phyloP scores from a whole-genome alignment of 2,329 filamentous ascomycete species.

The Pyrenochaeta sp. region DNA sequence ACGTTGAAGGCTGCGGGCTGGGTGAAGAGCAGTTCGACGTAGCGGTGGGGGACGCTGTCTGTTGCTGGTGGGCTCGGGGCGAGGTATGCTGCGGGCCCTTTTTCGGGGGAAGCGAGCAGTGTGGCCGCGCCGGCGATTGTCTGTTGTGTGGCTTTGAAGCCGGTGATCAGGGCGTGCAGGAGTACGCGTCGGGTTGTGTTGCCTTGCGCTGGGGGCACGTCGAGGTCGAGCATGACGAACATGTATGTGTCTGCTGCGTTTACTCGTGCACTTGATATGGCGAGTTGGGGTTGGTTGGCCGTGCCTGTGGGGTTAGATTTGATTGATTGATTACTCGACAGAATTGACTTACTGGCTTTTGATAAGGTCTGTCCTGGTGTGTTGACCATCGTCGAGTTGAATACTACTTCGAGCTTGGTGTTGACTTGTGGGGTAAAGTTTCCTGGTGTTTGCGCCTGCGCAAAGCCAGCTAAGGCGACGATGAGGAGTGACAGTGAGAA shows the following conservation, averaged over 20 bases:
- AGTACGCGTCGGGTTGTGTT: slow-evolving; percentile 37
- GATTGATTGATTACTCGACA: background rate
- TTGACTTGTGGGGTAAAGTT: slow-evolving; percentile 38
- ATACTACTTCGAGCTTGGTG: slow-evolving; percentile 40
- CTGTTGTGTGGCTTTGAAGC: slow-evolving; percentile 43
- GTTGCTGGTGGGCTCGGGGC: slow-evolving; percentile 42
- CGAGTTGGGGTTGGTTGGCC: slow-evolving; percentile 36
- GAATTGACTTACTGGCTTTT: slow-evolving; percentile 33
- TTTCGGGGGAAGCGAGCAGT: slow-evolving; percentile 35
- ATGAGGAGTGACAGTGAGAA: slow-evolving; percentile 31
- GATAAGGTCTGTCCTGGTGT: slow-evolving; percentile 36
- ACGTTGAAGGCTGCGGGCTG: slow-evolving; percentile 37
- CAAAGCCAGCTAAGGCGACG: slow-evolving; percentile 30
- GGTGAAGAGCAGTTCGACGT: slow-evolving; percentile 43
- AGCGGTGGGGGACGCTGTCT: slow-evolving; percentile 43
- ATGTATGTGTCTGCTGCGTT: slow-evolving; percentile 34
- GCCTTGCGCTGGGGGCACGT: slow-evolving; percentile 36
- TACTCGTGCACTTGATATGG: slow-evolving; percentile 22
- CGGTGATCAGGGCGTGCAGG: slow-evolving; percentile 43
- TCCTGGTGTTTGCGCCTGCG: slow-evolving; percentile 41
- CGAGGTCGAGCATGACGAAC: slow-evolving; percentile 48
- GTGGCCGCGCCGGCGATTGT: slow-evolving; percentile 23
- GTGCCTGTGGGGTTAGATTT: slow-evolving; percentile 31
- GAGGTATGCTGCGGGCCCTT: slow-evolving; percentile 42
- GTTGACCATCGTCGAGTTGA: slow-evolving; percentile 39